phyloP scores from a whole-genome alignment of 78 protist genomes.

The Salpingoeca rosetta region DNA sequence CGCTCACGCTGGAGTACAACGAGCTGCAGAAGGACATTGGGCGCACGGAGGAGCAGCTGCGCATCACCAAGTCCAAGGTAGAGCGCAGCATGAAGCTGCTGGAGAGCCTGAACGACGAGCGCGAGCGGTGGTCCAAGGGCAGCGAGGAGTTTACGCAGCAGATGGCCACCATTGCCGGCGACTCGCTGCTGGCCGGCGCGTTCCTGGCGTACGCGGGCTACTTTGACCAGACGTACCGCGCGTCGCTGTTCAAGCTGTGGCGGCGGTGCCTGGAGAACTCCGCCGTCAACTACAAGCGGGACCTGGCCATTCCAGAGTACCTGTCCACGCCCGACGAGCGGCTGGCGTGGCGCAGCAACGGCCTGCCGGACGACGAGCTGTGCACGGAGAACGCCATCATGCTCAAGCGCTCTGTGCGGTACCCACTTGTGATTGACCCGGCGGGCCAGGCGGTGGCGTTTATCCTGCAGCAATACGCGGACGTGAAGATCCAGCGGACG shows the following conservation, averaged over 20 bases:
- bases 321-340: constrained; percentile 64
- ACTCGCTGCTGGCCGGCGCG: constrained; percentile 74
- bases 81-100: constrained; percentile 66
- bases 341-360: constrained; percentile 39
- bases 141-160: constrained; percentile 32
- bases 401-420: constrained; percentile 65
- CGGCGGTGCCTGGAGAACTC: neutral
- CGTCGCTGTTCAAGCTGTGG: neutral
- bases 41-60: constrained; percentile 55
- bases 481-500: constrained; percentile 55
- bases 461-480: constrained; percentile 54
- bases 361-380: constrained; percentile 87
- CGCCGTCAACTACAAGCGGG: constrained; percentile 33
- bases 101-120: constrained; percentile 55
- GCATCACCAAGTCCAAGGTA: constrained; percentile 51
- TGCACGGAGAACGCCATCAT: constrained; percentile 93
- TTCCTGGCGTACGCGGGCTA: constrained; percentile 87
- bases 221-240: constrained; percentile 58
- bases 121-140: constrained; percentile 76
- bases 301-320: constrained; percentile 62
- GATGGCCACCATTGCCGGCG: constrained; percentile 80
- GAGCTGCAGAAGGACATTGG: constrained; percentile 28
- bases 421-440: constrained; percentile 96
- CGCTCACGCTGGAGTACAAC: constrained; percentile 62
- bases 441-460: constrained; percentile 85